Conservation (phyloP, 1,284 basidiomycete species). For the Ustilago vetiveriae region DNA sequence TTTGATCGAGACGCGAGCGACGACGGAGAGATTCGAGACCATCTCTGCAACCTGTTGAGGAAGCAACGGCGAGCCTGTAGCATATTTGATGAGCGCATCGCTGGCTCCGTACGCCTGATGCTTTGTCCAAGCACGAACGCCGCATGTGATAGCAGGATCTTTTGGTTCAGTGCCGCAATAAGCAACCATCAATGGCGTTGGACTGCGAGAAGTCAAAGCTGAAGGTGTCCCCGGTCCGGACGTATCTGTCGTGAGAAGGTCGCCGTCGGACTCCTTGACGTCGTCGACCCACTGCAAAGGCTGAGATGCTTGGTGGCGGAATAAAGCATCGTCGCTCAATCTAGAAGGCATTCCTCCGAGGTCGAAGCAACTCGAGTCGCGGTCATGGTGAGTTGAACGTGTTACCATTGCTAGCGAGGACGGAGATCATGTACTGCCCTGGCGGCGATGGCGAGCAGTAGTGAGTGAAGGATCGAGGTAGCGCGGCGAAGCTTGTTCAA, state of each 20-base stretch:
- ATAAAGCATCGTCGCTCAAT: slow-evolving; percentile 26
- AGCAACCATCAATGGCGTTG: slow-evolving; percentile 24
- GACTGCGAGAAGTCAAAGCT: slow-evolving; percentile 6
- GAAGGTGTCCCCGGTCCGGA: slow-evolving; percentile 21
- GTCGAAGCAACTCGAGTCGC: slow-evolving; percentile 15
- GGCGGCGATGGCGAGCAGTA: neutral
- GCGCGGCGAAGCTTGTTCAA: too few species aligned
- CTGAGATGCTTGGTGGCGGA: slow-evolving; percentile 20
- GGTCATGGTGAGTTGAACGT: neutral
- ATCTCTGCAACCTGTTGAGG: slow-evolving; percentile 56
- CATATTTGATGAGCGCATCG: slow-evolving; percentile 52
- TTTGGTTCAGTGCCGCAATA: slow-evolving; percentile 30
- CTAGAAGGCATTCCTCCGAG: slow-evolving; percentile 27
- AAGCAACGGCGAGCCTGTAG: slow-evolving; percentile 49
- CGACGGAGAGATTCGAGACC: slow-evolving; percentile 49
- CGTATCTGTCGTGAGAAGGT: slow-evolving; percentile 22
- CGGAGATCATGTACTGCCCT: neutral
- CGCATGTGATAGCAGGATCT: slow-evolving; percentile 32
- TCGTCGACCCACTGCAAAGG: slow-evolving; percentile 40
- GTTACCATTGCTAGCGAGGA: slow-evolving; percentile 2
- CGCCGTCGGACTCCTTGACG: slow-evolving; percentile 14
- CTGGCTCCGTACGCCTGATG: slow-evolving; percentile 46
- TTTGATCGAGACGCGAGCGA: slow-evolving; percentile 57
- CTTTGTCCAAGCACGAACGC: slow-evolving; percentile 45
- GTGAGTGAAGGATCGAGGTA: neutral